phyloP scores from a whole-genome alignment of 805 yeast species.

The Lipomyces japonicus region DNA sequence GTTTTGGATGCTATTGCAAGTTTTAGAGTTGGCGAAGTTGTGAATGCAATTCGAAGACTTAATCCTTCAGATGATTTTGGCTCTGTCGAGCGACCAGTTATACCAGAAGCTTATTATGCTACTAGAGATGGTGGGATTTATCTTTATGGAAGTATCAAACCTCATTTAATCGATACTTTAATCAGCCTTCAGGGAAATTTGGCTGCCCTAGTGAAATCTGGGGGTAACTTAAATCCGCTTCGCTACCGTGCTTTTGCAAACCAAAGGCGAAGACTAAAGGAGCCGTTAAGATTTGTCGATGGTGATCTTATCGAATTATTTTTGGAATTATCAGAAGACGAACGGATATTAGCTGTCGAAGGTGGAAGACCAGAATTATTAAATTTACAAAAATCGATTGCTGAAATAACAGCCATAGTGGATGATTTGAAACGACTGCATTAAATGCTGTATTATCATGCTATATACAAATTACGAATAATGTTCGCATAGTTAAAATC shows the following conservation, averaged over 20 bases:
- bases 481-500: background rate
- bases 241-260: slow-evolving; percentile 16
- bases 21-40: slow-evolving; percentile 25
- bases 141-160: slow-evolving; percentile 17
- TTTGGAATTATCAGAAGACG: slow-evolving; percentile 16
- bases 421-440: slow-evolving; percentile 27
- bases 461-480: background rate
- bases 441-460: background rate
- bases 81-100: slow-evolving; percentile 11
- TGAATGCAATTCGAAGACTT: slow-evolving; percentile 25
- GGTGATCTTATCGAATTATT: slow-evolving; percentile 28
- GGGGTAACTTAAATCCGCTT: slow-evolving; percentile 16
- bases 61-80: slow-evolving; percentile 1
- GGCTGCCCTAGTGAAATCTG: slow-evolving; percentile 11
- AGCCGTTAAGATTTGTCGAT: slow-evolving; percentile 26
- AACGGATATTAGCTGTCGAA: slow-evolving; percentile 10
- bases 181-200: slow-evolving; percentile 25
- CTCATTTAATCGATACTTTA: slow-evolving; percentile 16
- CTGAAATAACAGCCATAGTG: slow-evolving; percentile 14
- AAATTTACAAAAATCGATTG: slow-evolving; percentile 1
- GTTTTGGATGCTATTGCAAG: slow-evolving; percentile 16
- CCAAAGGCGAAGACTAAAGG: slow-evolving; percentile 11
- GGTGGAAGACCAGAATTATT: slow-evolving; percentile 11
- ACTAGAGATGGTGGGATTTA: slow-evolving; percentile 29
- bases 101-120: slow-evolving; percentile 24